Evolutionary conservation across 31 red algal genomes (phyloP).

Genomic region (Asparagopsis taxiformis): DNA sequence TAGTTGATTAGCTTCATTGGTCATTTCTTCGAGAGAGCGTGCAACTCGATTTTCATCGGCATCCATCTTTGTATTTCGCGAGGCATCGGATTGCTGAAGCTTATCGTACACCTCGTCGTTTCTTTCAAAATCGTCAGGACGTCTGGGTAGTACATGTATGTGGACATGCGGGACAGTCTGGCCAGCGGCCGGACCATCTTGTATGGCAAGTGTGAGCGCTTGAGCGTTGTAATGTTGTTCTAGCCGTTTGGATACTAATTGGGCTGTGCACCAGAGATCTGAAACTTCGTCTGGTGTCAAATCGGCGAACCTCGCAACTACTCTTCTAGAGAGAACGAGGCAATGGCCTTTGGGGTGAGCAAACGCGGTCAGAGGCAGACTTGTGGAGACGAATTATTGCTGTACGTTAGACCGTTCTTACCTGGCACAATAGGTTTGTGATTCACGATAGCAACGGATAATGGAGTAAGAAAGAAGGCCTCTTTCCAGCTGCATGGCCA

Average conservation of each 20-base stretch:
- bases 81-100: slow-evolving; percentile 46
- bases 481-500: slow-evolving; percentile 2
- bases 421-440: slow-evolving; percentile 37
- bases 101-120: slow-evolving; percentile 87
- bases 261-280: slow-evolving; percentile 86
- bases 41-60: slow-evolving; percentile 53
- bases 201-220: slow-evolving; percentile 77
- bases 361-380: no score
- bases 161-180: slow-evolving; percentile 98
- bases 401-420: no score
- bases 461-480: slow-evolving; percentile 9
- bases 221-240: slow-evolving; percentile 52
- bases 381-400: no score
- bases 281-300: slow-evolving; percentile 60
- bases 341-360: no score
- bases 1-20: slow-evolving; percentile 50
- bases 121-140: slow-evolving; percentile 66
- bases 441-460: slow-evolving; percentile 24
- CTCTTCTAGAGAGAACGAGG: slow-evolving; percentile 71
- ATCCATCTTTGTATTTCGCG: slow-evolving; percentile 37
- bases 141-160: slow-evolving; percentile 86
- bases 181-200: slow-evolving; percentile 85
- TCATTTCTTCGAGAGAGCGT: slow-evolving; percentile 83
- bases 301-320: slow-evolving; percentile 67
- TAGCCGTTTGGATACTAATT: slow-evolving; percentile 36